Percentiles rank a stretch among this genome's conserved stretches.
phyloP scores from a whole-genome alignment of 2,329 filamentous ascomycete genomes.

The Sclerotinia subarctica region DNA sequence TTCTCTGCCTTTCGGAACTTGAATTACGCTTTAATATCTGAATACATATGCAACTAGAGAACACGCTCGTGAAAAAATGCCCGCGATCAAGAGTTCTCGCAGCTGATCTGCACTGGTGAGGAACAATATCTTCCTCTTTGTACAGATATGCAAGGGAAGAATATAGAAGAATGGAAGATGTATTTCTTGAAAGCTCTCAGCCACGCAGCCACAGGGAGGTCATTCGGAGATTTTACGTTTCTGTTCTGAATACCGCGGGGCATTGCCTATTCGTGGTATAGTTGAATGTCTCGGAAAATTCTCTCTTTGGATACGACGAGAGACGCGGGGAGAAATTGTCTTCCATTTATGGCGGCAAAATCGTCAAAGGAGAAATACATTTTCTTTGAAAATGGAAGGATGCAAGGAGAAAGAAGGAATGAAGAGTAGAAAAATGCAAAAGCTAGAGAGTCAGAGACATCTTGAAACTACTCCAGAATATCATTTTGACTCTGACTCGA shows the following conservation, averaged over 20 bases:
- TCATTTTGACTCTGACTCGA: background rate
- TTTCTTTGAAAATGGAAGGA: background rate
- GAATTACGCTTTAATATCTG: background rate
- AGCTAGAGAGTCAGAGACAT: background rate
- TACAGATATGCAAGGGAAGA: background rate
- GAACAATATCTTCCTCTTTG: background rate
- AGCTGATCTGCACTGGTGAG: constrained; percentile 5
- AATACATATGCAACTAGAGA: constrained; percentile 15
- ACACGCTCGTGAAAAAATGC: background rate
- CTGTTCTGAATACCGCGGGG: background rate
- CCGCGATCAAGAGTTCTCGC: background rate
- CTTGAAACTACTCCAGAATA: background rate
- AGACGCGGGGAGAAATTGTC: background rate
- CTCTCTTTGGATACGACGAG: background rate
- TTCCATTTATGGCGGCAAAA: constrained; percentile 1
- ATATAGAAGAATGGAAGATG: constrained; percentile 8
- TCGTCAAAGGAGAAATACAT: background rate
- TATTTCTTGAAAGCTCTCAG: background rate
- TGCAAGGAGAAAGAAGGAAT: background rate
- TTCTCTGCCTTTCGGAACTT: background rate
- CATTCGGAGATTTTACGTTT: background rate
- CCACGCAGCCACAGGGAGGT: background rate
- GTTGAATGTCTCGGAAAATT: background rate
- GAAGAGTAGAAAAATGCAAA: background rate
- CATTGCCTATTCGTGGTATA: background rate